Base-by-base conservation (phyloP, 2,329 filamentous ascomycete genomes). In the Diaporthe citriasiana region DNA sequence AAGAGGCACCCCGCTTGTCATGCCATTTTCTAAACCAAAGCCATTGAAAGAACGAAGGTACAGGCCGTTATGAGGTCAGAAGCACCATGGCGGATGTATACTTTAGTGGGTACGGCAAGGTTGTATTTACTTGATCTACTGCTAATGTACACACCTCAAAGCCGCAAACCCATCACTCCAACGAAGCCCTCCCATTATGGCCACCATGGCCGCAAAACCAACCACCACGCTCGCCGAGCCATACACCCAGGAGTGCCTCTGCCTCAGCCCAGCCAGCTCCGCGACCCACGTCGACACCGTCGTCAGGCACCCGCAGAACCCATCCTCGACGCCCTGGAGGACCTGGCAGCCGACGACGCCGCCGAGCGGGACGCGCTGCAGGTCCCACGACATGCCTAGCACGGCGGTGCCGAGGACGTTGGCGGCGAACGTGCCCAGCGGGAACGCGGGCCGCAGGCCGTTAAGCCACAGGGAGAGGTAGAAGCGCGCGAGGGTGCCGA, bases 391-490 rank as follows among this genome's bases (percentile, higher is more conserved):
- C 88, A 95, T 92, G 19, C 90, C 95, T 66, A 97, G 82, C 22
- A 98, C 82, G 0, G 88, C 88, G 0, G 94, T 95, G 6, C 95
- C 96, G 19, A 93, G 81, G 6, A 97, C 86, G 79, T 98, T 98
- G 38, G 93, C 94, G 0, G 85, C 84, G 78, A 98, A 98, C 0
- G 96, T 98, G 3, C 96, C 96, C 0, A 98, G 82, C 0, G 96
- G 96, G 77, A 98, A 98, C 0, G 88, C 84, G 0, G 90, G 82
- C 0, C 91, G 77, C 27, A 90, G 86, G 0, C 89, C 85, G 78
- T 98, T 98, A n/a, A 98, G 88, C 33, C 85, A 82, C 9, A 93
- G 80, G 0, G 93, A 93, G 1, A 89, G 82, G 80, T 95, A 95
- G 84, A 94, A 97, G 4, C 96, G 90, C 0, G 88, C 80, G 0